phyloP scores from a whole-genome alignment of 169 alveolate genomes.

The Babesia microti region DNA sequence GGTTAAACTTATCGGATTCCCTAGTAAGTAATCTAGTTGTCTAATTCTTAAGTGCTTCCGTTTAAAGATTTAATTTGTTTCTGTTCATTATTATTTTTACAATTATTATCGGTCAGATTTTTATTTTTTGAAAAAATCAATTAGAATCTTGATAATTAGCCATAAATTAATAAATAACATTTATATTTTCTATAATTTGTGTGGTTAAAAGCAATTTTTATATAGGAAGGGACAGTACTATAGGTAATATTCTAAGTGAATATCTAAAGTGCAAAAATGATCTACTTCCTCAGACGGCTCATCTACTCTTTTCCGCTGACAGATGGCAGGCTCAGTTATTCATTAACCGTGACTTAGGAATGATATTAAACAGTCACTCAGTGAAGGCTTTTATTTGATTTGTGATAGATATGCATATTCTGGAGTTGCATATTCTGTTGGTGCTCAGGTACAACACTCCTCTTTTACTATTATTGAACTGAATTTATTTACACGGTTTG shows the following conservation, averaged over 20 bases:
- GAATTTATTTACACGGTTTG: too few species aligned
- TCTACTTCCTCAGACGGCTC: conserved; percentile 74
- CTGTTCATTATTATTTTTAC: neutral
- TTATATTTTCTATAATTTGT: neutral
- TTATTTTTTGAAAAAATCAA: neutral
- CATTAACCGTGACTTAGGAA: conserved; percentile 22
- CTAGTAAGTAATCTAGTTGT: conserved; percentile 50
- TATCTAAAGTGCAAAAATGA: conserved; percentile 62
- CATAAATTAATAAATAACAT: neutral
- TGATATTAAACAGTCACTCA: conserved; percentile 52
- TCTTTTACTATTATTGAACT: too few species aligned
- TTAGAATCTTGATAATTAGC: neutral
- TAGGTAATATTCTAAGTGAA: conserved; percentile 71
- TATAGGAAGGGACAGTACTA: conserved; percentile 62
- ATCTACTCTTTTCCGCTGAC: conserved; percentile 85
- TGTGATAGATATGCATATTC: conserved; percentile 88
- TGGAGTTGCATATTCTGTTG: conserved; percentile 89
- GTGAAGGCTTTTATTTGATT: conserved; percentile 69
- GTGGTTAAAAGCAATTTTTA: too few species aligned
- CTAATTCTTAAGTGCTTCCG: neutral
- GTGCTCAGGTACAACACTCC: conserved; percentile 79
- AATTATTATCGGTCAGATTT: too few species aligned
- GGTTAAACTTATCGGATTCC: conserved; percentile 54
- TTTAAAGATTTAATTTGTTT: neutral
- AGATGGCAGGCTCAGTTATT: conserved; percentile 82